Evolutionary conservation across 257 asterid genomes (phyloP).

Genomic region (Lavandula angustifolia): DNA sequence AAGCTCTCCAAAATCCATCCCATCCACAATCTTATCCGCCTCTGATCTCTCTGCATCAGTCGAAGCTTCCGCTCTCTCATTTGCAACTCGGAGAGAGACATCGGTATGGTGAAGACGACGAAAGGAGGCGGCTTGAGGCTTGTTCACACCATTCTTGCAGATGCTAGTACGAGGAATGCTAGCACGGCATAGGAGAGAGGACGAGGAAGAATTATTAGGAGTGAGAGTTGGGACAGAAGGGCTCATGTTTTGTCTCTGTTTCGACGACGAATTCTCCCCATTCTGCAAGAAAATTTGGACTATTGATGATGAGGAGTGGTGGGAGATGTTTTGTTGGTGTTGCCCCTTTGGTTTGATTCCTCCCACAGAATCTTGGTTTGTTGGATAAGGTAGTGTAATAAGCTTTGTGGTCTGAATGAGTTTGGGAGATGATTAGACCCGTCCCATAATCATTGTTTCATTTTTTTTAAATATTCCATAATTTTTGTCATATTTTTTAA

Average conservation of each 20-base stretch:
- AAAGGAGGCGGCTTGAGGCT: slow-evolving; percentile 27
- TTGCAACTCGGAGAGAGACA: slow-evolving; percentile 51
- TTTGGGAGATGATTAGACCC: slow-evolving; percentile 10
- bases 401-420: slow-evolving; percentile 34
- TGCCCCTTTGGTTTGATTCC: background rate
- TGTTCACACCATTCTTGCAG: slow-evolving; percentile 16
- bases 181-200: slow-evolving; percentile 29
- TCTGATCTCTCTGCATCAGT: slow-evolving; percentile 55
- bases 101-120: slow-evolving; percentile 29
- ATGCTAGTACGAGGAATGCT: slow-evolving; percentile 17
- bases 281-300: slow-evolving; percentile 36
- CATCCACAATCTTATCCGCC: slow-evolving; percentile 74
- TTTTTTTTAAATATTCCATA: no score
- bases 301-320: slow-evolving; percentile 31
- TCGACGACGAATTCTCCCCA: slow-evolving; percentile 21
- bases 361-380: slow-evolving; percentile 15
- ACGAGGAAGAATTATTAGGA: slow-evolving; percentile 32
- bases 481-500: no score
- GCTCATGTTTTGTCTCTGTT: slow-evolving; percentile 42
- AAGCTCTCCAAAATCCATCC: slow-evolving; percentile 84
- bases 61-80: slow-evolving; percentile 53
- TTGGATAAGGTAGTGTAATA: slow-evolving; percentile 42
- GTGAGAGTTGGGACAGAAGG: slow-evolving; percentile 31
- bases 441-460: no score
- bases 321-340: slow-evolving; percentile 25